Base-by-base conservation (phyloP, 257 asterid genomes). In the Fraxinus anomala region DNA sequence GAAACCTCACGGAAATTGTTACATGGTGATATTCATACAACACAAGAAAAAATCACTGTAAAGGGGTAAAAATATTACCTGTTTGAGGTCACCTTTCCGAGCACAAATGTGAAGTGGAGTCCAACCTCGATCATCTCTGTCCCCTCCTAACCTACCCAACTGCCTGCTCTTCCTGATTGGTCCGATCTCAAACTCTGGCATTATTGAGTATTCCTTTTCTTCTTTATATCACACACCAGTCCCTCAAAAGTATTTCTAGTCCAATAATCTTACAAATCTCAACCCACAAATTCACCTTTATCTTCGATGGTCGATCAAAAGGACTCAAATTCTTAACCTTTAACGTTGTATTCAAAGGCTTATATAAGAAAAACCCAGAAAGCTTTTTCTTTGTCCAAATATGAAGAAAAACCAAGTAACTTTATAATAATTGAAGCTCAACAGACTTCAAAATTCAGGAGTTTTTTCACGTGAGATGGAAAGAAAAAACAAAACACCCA, bases 101-200 rank as follows among this genome's bases (percentile, higher is more conserved):
- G 98, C 94, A 84, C 76, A 81, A 28, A 94, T 79, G 82, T 94
- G 98, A 3, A 94, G 97, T 77, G 82, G 76, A 67, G 97, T 91
- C 98, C 98, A 94, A 74, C 98, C 98, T 0, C 98, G 91, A 82
- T 94, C 98, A 88, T 94, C 97, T 54, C 83, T 89, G 77, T 91
- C 91, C 11, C 82, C 86, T 70, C 84, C 91, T 7, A 86, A 82
- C 83, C 76, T 72, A 23, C 54, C 81, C 88, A 82, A 66, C 66
- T 78, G 89, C 76, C 88, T 87, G 23, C 84, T 89, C 82, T 89
- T 83, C 80, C 89, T 79, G 79, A 44, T 17, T 17, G 87, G 85
- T 70, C 83, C 92, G 31, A 77, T 80, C 88, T 86, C 91, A 69
- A 84, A 85, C 77, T 81, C 92, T 30, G 79, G 86, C 97, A 94